These are phyloP conservation scores for Alternaria arborescens DNA, from an alignment of 2,329 filamentous ascomycete species.

Conservation along the genomic window DNA sequence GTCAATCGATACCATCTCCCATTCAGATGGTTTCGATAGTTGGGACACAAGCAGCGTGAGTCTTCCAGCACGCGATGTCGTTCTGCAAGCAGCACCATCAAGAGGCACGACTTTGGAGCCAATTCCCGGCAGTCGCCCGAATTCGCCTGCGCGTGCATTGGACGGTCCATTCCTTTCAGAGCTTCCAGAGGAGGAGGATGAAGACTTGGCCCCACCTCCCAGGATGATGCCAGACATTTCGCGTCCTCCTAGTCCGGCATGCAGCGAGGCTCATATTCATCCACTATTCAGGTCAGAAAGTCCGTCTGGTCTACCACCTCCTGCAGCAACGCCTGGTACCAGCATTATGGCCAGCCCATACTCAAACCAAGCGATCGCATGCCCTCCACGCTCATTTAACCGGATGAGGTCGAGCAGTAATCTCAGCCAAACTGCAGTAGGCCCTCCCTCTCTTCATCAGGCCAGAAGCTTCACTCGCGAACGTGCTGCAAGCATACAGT, in stretches of 20 bases:
- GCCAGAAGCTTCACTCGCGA: constrained; percentile 35
- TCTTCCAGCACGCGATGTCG: constrained; percentile 65
- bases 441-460: constrained; percentile 35
- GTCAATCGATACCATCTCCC: constrained; percentile 49
- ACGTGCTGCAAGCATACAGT: constrained; percentile 29
- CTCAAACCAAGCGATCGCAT: constrained; percentile 68
- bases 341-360: constrained; percentile 75
- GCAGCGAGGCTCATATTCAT: constrained; percentile 75
- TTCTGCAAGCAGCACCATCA: constrained; percentile 44
- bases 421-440: constrained; percentile 19
- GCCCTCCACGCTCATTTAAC: constrained; percentile 45
- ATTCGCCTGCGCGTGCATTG: constrained; percentile 68
- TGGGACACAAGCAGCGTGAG: constrained; percentile 79
- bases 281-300: constrained; percentile 79
- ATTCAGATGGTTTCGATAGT: constrained; percentile 71
- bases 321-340: constrained; percentile 71
- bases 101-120: constrained; percentile 69
- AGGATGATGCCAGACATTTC: constrained; percentile 46
- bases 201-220: constrained; percentile 44
- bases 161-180: constrained; percentile 58
- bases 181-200: constrained; percentile 36
- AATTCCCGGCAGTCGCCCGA: constrained; percentile 73
- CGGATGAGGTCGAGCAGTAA: constrained; percentile 49
- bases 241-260: constrained; percentile 50
- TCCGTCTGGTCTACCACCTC: constrained; percentile 65